A percentile compares a stretch with the other conserved stretches of the same genome.
Evolutionary conservation across 108 stramenopile species (phyloP).

Genomic region (Mayamaea pseudoterrestris): DNA sequence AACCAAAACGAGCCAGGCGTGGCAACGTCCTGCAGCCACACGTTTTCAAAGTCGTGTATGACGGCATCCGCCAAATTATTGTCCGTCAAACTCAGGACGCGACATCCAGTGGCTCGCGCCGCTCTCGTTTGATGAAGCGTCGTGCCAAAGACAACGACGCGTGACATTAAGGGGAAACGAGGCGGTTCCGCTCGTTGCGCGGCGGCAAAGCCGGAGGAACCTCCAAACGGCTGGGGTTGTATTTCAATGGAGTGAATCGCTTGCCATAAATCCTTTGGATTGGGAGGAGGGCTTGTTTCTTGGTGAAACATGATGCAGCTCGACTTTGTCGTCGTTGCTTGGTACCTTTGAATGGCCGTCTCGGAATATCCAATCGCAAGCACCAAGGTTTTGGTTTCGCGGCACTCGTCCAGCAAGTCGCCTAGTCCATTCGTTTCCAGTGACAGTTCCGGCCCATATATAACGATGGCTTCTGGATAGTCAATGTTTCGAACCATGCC

Average conservation of each 20-base stretch:
- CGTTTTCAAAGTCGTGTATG: slow-evolving; percentile 23
- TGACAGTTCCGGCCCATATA: slow-evolving; percentile 31
- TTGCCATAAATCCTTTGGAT: slow-evolving; percentile 47
- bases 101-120: slow-evolving; percentile 44
- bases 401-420: slow-evolving; percentile 48
- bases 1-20: slow-evolving; percentile 78
- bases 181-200: slow-evolving; percentile 45
- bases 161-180: slow-evolving; percentile 44
- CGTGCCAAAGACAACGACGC: slow-evolving; percentile 51
- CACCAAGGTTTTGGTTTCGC: slow-evolving; percentile 46
- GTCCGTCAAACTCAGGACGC: slow-evolving; percentile 48
- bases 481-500: slow-evolving; percentile 82
- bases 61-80: slow-evolving; percentile 46
- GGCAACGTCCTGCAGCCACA: slow-evolving; percentile 57
- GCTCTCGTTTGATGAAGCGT: slow-evolving; percentile 33
- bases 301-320: background rate
- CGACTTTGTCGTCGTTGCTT: background rate
- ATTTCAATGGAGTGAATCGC: slow-evolving; percentile 38
- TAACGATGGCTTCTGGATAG: slow-evolving; percentile 55
- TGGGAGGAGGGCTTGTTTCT: slow-evolving; percentile 23
- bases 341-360: background rate
- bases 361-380: slow-evolving; percentile 28
- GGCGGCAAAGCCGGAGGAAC: slow-evolving; percentile 57
- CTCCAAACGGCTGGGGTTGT: slow-evolving; percentile 71
- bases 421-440: slow-evolving; percentile 6